Evolutionary conservation across 805 yeast species (phyloP).

Genomic region (Dipodascus geniculatus): DNA sequence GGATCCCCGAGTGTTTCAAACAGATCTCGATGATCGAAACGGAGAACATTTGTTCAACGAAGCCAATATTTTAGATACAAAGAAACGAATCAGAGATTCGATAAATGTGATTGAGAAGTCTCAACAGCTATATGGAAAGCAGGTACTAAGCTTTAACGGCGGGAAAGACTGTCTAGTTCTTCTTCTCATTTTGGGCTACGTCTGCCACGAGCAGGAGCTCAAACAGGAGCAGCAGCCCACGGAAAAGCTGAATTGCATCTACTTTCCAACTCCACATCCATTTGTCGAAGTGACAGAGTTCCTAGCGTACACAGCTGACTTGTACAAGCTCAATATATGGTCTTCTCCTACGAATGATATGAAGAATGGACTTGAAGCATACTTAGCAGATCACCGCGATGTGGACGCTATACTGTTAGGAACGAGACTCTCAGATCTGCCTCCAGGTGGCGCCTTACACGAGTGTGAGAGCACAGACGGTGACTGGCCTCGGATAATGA

Average conservation of each 20-base stretch:
- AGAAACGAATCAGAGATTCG: background rate
- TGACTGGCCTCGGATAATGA: slow-evolving; percentile 79
- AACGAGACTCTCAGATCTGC: slow-evolving; percentile 67
- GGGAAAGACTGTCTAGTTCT: slow-evolving; percentile 94
- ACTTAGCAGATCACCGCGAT: slow-evolving; percentile 38
- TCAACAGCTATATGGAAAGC: background rate
- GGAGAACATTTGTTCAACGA: slow-evolving; percentile 31
- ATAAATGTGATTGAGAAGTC: background rate
- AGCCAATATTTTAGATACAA: background rate
- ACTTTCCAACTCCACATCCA: slow-evolving; percentile 62
- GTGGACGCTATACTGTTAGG: slow-evolving; percentile 80
- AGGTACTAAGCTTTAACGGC: slow-evolving; percentile 84
- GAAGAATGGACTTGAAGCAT: slow-evolving; percentile 59
- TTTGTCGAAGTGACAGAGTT: slow-evolving; percentile 63
- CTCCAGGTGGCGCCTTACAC: slow-evolving; percentile 51
- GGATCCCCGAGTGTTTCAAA: slow-evolving; percentile 6
- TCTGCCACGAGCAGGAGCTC: slow-evolving; percentile 5
- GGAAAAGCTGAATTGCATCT: slow-evolving; percentile 44
- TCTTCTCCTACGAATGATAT: slow-evolving; percentile 30
- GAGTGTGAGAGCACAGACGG: slow-evolving; percentile 70
- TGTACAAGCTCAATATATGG: slow-evolving; percentile 43
- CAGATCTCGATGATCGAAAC: slow-evolving; percentile 1
- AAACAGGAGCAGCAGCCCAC: slow-evolving; percentile 8
- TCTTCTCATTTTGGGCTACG: slow-evolving; percentile 59
- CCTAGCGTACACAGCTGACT: slow-evolving; percentile 39